Evolutionary conservation across 495 filamentous ascomycete species (phyloP).

Genomic region (Penicillium crystallinum): DNA sequence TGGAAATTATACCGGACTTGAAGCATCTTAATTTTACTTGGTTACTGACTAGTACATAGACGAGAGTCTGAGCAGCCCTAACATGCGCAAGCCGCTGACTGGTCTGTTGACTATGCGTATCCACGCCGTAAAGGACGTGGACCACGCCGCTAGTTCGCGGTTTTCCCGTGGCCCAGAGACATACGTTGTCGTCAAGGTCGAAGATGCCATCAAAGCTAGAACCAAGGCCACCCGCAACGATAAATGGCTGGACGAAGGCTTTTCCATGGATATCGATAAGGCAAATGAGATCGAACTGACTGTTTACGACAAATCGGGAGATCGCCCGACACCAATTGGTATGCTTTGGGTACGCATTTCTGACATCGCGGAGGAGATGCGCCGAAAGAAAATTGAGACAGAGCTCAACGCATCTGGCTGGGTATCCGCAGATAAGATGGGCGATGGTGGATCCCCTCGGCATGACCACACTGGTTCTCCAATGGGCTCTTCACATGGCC

Average conservation of each 20-base stretch:
- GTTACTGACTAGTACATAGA: slow-evolving; percentile 49
- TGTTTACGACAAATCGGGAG: slow-evolving; percentile 88
- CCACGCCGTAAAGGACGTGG: slow-evolving; percentile 85
- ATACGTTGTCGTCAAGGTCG: slow-evolving; percentile 91
- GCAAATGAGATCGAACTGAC: slow-evolving; percentile 97
- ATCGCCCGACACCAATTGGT: slow-evolving; percentile 86
- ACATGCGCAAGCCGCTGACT: slow-evolving; percentile 86
- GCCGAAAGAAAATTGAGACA: slow-evolving; percentile 92
- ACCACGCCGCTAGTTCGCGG: slow-evolving; percentile 81
- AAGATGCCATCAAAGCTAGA: slow-evolving; percentile 82
- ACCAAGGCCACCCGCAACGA: slow-evolving; percentile 86
- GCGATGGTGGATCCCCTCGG: slow-evolving; percentile 41
- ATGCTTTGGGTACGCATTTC: slow-evolving; percentile 96
- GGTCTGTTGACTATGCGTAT: slow-evolving; percentile 84
- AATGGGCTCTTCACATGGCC: slow-evolving; percentile 28
- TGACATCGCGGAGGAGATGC: slow-evolving; percentile 95
- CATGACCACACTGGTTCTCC: slow-evolving; percentile 42
- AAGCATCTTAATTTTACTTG: not conserved
- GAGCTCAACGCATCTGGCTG: slow-evolving; percentile 88
- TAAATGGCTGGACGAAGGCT: slow-evolving; percentile 84
- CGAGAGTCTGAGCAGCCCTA: slow-evolving; percentile 93
- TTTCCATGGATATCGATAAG: slow-evolving; percentile 91
- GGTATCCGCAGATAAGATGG: slow-evolving; percentile 95
- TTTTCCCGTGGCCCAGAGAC: slow-evolving; percentile 92
- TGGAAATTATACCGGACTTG: slow-evolving; percentile 9